A percentile compares a stretch with the other conserved stretches of the same genome.
Conservation (phyloP, 208 protist species). For the Leishmania tarentolae region DNA sequence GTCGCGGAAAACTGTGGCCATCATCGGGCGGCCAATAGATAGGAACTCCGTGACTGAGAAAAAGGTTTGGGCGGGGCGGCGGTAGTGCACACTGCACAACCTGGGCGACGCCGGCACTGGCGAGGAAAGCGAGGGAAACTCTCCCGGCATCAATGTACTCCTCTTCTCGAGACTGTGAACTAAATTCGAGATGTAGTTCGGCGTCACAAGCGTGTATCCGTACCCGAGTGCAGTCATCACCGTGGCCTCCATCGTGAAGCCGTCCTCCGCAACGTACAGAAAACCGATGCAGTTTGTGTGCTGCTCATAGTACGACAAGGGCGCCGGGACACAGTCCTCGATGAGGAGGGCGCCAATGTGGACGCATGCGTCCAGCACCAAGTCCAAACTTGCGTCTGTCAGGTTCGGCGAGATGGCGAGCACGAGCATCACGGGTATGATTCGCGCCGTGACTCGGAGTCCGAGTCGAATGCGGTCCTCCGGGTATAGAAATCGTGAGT, state of each 20-base stretch:
- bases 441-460: conserved; percentile 52
- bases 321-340: conserved; percentile 47
- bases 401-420: conserved; percentile 50
- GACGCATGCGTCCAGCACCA: conserved; percentile 38
- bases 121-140: conserved; percentile 45
- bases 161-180: conserved; percentile 33
- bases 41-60: conserved; percentile 63
- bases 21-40: conserved; percentile 34
- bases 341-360: conserved; percentile 53
- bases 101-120: conserved; percentile 39
- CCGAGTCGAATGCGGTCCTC: conserved; percentile 73
- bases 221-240: conserved; percentile 62
- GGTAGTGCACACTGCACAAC: conserved; percentile 57
- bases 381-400: conserved; percentile 20
- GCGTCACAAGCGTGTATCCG: conserved; percentile 74
- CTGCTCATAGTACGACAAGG: conserved; percentile 50
- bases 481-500: conserved; percentile 51
- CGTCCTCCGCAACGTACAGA: conserved; percentile 61
- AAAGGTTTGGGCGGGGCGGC: conserved; percentile 54
- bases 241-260: conserved; percentile 50
- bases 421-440: conserved; percentile 51
- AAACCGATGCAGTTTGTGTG: conserved; percentile 60
- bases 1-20: conserved; percentile 34
- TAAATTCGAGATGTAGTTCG: conserved; percentile 44
- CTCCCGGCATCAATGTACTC: conserved; percentile 33